Evolutionary conservation across 2,329 filamentous ascomycete genomes (phyloP), one percentile per base, ranked within the genome.

Genomic region (Rosellinia necatrix): DNA sequence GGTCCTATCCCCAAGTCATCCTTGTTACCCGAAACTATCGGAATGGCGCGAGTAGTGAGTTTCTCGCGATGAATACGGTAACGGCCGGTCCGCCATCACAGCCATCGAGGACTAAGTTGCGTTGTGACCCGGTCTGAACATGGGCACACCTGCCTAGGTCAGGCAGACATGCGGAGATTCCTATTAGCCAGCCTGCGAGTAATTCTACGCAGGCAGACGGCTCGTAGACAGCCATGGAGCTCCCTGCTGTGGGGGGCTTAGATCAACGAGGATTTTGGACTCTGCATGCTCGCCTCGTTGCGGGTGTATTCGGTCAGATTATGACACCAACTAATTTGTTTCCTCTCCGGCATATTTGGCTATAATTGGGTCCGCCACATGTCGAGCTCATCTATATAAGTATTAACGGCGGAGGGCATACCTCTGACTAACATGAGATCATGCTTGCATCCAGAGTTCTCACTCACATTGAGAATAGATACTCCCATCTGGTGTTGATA

Each of bases 1-100:
- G 53, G 49, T 37, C 49, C 50, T 43, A n/a, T n/a, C n/a, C n/a
- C n/a, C n/a, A 46, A 46, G 15, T 15, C 24, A 57, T 46, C 58
- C 57, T 53, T 53, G 49, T 25, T 49, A 32, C 13, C 58, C 41
- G 54, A 57, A 34, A 29, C 53, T 56, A 49, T 53, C 42, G 54
- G 49, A 41, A 41, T 43, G 37, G 37, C 30, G 50, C 25, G 30
- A 15, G 29, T 40, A 21, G 43, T 30, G 41, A 51, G 46, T 29
- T 50, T 15, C 44, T 43, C 40, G 6, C 37, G 37, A 25, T 50
- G 37, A 47, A 24, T 56, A 43, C 48, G 51, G 51, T n/a, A 34
- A 56, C 52, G 44, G 44, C 51, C 51, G 42, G 41, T 53, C 30
- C 37, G 24, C 27, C 30, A 46, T 52, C 38, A 48, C 17, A 25